A percentile compares a stretch with the other conserved stretches of the same genome.
These are phyloP conservation scores for Mrakia gelida DNA, from an alignment of 768 basidiomycete genomes.

Conservation along the genomic window DNA sequence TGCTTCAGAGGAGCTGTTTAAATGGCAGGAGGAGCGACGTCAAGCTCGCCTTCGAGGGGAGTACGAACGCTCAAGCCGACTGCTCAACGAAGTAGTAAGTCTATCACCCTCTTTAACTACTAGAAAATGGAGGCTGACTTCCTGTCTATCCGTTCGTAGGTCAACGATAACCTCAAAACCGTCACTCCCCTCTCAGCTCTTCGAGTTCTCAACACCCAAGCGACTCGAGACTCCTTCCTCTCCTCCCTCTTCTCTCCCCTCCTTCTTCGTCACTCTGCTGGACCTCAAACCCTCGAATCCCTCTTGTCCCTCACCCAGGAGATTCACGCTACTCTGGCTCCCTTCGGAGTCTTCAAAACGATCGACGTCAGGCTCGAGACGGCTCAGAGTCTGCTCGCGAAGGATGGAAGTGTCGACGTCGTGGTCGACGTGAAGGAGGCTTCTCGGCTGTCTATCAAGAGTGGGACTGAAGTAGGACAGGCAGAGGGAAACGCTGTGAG, in stretches of 20 bases:
- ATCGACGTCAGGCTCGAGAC: conserved; percentile 63
- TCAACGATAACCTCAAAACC: conserved; percentile 54
- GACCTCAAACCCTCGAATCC: conserved; percentile 53
- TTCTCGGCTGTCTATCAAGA: conserved; percentile 70
- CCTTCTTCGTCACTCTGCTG: conserved; percentile 43
- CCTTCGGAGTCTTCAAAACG: conserved; percentile 70
- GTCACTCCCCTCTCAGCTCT: conserved; percentile 69
- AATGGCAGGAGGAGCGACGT: conserved; percentile 28
- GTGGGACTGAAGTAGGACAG: conserved; percentile 85
- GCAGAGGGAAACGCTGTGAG: conserved; percentile 88
- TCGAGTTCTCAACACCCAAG: conserved; percentile 68
- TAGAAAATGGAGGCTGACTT: background rate
- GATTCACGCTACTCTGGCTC: conserved; percentile 61
- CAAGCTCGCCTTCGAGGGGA: conserved; percentile 24
- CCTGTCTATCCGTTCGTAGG: background rate
- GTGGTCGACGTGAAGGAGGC: conserved; percentile 72
- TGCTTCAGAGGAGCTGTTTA: conserved; percentile 24
- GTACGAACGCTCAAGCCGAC: conserved; percentile 13
- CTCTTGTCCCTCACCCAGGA: conserved; percentile 66
- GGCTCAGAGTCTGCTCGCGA: conserved; percentile 54
- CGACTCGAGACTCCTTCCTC: conserved; percentile 76
- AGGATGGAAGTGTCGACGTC: conserved; percentile 66
- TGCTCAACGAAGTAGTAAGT: conserved; percentile 24
- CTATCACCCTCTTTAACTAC: background rate
- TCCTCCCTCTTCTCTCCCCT: conserved; percentile 69